Percentiles rank a stretch among this genome's conserved stretches.
Conservation (phyloP, 176 grass and related monocot genomes). For the barley (Hordeum vulgare) region MorexV3_pseudomolecules_assembly NC_058524.1:99680768-99681267, state of each 20-base stretch:
- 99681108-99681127: not conserved
- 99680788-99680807: conserved; percentile 48
- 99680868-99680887: conserved; percentile 55
- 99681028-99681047: conserved; percentile 78
- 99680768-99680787: conserved; percentile 3
- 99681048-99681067: conserved; percentile 84
- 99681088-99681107: not conserved
- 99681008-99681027: conserved; percentile 84
- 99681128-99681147: not conserved
- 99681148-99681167: conserved; percentile 45
- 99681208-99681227: conserved; percentile 84
- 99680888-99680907: conserved; percentile 37
- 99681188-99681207: conserved; percentile 81
- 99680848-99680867: conserved; percentile 77
- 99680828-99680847: conserved; percentile 82
- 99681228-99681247: conserved; percentile 35
- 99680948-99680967: not conserved
- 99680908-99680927: not conserved
- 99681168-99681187: conserved; percentile 96
- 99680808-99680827: conserved; percentile 80
- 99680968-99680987: conserved; percentile 29
- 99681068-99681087: conserved; percentile 28
- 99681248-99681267: not conserved
- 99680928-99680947: not conserved
- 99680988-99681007: conserved; percentile 50